These are phyloP conservation scores for Knoxia roxburghii DNA, from an alignment of 257 asterid species.

Conservation along the genomic window DNA sequence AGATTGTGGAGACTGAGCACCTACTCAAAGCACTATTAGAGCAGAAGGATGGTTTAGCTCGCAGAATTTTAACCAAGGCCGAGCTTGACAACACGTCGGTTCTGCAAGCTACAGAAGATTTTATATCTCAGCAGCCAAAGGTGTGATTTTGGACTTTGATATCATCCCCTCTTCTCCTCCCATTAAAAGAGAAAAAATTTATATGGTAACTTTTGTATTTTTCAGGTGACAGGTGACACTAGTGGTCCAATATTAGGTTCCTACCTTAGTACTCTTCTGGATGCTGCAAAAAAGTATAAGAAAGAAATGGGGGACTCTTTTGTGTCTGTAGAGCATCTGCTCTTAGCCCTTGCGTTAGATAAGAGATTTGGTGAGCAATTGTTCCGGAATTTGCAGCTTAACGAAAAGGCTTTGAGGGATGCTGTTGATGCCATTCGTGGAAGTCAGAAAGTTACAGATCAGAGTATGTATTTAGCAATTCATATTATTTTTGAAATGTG, in stretches of 20 bases:
- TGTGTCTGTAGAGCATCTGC: slow-evolving; percentile 88
- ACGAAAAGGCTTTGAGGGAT: slow-evolving; percentile 67
- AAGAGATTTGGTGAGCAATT: slow-evolving; percentile 75
- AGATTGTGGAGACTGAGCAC: slow-evolving; percentile 89
- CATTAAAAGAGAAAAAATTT: not conserved
- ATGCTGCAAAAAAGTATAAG: slow-evolving; percentile 58
- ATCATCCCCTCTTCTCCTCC: no score
- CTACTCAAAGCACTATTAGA: slow-evolving; percentile 83
- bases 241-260: slow-evolving; percentile 75
- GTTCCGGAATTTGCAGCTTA: slow-evolving; percentile 53
- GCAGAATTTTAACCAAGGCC: slow-evolving; percentile 84
- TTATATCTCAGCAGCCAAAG: slow-evolving; percentile 81
- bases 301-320: slow-evolving; percentile 85
- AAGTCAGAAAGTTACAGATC: slow-evolving; percentile 82
- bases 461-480: slow-evolving; percentile 41
- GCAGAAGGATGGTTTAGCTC: slow-evolving; percentile 88
- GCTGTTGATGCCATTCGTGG: slow-evolving; percentile 89
- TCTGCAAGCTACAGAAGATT: slow-evolving; percentile 61
- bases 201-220: slow-evolving; percentile 6
- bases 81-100: slow-evolving; percentile 77
- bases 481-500: no score
- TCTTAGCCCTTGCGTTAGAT: slow-evolving; percentile 65
- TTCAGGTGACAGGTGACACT: slow-evolving; percentile 70
- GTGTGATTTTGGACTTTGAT: slow-evolving; percentile 24
- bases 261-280: slow-evolving; percentile 58